phyloP scores from a whole-genome alignment of 2,329 filamentous ascomycete genomes.

The Harringtonia lauricola region DNA sequence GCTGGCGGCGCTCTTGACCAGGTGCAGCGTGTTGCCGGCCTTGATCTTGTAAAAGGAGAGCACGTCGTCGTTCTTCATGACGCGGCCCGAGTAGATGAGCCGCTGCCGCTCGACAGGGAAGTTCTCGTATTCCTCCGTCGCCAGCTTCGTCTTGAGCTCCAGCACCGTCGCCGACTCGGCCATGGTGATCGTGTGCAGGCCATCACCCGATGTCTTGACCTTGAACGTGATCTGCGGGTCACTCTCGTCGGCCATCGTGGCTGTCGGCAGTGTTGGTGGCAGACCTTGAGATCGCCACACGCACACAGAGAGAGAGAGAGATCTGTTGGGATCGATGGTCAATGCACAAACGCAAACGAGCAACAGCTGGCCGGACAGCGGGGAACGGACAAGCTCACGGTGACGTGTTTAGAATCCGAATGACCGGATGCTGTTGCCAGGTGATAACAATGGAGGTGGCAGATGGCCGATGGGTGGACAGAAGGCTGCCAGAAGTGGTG shows the following conservation, averaged over 20 bases:
- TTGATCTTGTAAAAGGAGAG: constrained; percentile 88
- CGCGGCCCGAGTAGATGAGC: constrained; percentile 92
- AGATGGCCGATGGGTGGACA: background rate
- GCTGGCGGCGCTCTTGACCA: constrained; percentile 93
- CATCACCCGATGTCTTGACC: constrained; percentile 92
- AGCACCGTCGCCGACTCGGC: constrained; percentile 63
- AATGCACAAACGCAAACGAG: too few relatives aligned
- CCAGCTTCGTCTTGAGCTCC: constrained; percentile 84
- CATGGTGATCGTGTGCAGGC: constrained; percentile 65
- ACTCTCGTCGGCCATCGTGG: constrained; percentile 56
- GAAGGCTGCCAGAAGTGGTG: background rate
- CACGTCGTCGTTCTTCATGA: constrained; percentile 89
- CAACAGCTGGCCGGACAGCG: too few relatives aligned
- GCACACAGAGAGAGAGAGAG: background rate
- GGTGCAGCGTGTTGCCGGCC: constrained; percentile 86
- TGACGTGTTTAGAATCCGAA: too few relatives aligned
- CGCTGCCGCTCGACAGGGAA: constrained; percentile 82
- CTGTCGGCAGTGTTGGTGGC: background rate
- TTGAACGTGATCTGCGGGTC: constrained; percentile 86
- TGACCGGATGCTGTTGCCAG: too few relatives aligned
- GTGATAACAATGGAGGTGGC: too few relatives aligned
- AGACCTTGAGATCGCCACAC: background rate
- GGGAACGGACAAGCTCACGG: too few relatives aligned
- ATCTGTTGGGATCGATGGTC: background rate
- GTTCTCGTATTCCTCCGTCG: constrained; percentile 71